Evolutionary conservation across 257 asterid species (phyloP).

Genomic region (Buddleja alternifolia): DNA sequence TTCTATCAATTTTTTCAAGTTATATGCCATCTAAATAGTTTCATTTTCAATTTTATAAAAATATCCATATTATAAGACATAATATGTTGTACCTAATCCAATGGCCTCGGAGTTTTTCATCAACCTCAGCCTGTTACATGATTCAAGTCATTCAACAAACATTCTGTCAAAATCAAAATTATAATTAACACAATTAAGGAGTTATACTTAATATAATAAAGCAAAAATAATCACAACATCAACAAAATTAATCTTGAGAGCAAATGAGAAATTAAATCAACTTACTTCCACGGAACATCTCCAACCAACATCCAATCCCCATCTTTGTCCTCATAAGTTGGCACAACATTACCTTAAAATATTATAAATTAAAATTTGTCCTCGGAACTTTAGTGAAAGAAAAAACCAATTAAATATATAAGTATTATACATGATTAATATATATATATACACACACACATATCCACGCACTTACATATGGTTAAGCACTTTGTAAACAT

Average conservation of each 20-base stretch:
- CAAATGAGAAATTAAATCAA: neutral
- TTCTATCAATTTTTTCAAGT: too few relatives aligned
- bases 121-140: conserved; percentile 70
- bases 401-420: too few relatives aligned
- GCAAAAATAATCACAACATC: conserved; percentile 6
- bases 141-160: conserved; percentile 72
- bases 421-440: neutral
- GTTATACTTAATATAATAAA: neutral
- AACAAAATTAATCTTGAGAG: neutral
- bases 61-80: too few relatives aligned
- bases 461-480: conserved; percentile 65
- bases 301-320: conserved; percentile 84
- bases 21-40: neutral
- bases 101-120: conserved; percentile 55
- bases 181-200: conserved; percentile 2
- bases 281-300: conserved; percentile 76
- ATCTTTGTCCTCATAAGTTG: conserved; percentile 72
- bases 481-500: conserved; percentile 69
- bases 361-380: too few relatives aligned
- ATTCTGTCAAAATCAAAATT: conserved; percentile 41
- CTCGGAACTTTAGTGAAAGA: neutral
- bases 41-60: too few relatives aligned
- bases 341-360: conserved; percentile 50
- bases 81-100: conserved; percentile 26
- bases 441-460: too few relatives aligned